A percentile compares a stretch with the other conserved stretches of the same genome.
phyloP scores from a whole-genome alignment of 106 monocot genomes.

The Dendrobium catenatum region DNA sequence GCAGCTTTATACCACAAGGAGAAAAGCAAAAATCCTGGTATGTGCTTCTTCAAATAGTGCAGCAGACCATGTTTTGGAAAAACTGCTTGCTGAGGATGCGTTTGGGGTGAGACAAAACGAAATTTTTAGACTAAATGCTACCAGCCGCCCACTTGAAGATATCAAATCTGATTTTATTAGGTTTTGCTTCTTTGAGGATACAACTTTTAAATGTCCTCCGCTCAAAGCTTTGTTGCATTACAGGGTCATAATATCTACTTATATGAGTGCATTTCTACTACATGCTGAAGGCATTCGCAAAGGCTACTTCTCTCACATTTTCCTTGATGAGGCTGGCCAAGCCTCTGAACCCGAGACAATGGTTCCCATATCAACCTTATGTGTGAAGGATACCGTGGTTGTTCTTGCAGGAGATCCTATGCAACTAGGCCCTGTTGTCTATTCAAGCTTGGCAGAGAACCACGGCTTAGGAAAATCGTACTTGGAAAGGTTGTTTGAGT shows the following conservation, averaged over 20 bases:
- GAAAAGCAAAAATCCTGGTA: slow-evolving; percentile 56
- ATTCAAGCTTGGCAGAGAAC: slow-evolving; percentile 47
- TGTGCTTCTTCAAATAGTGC: slow-evolving; percentile 94
- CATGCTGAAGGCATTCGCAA: slow-evolving; percentile 52
- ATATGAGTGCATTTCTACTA: slow-evolving; percentile 71
- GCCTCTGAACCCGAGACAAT: slow-evolving; percentile 91
- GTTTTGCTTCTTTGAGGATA: slow-evolving; percentile 77
- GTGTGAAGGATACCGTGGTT: slow-evolving; percentile 45
- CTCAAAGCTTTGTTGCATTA: slow-evolving; percentile 53
- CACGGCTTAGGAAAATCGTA: slow-evolving; percentile 75
- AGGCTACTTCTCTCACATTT: slow-evolving; percentile 77
- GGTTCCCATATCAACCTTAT: slow-evolving; percentile 70
- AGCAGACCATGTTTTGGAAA: slow-evolving; percentile 77
- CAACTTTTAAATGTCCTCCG: slow-evolving; percentile 76
- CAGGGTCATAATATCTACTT: slow-evolving; percentile 78
- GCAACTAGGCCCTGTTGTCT: slow-evolving; percentile 91
- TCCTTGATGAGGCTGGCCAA: slow-evolving; percentile 97
- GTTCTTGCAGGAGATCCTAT: slow-evolving; percentile 90
- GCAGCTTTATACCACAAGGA: slow-evolving; percentile 43
- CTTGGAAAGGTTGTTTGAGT: slow-evolving; percentile 74
- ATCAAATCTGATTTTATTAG: slow-evolving; percentile 57
- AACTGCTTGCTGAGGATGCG: slow-evolving; percentile 33
- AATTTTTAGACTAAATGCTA: slow-evolving; percentile 77
- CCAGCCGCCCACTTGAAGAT: slow-evolving; percentile 73
- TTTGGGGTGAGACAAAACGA: slow-evolving; percentile 37